A percentile compares a stretch with the other conserved stretches of the same genome.
Evolutionary conservation across 2,329 filamentous ascomycete species (phyloP).

Genomic region (Penicillium janthinellum): DNA sequence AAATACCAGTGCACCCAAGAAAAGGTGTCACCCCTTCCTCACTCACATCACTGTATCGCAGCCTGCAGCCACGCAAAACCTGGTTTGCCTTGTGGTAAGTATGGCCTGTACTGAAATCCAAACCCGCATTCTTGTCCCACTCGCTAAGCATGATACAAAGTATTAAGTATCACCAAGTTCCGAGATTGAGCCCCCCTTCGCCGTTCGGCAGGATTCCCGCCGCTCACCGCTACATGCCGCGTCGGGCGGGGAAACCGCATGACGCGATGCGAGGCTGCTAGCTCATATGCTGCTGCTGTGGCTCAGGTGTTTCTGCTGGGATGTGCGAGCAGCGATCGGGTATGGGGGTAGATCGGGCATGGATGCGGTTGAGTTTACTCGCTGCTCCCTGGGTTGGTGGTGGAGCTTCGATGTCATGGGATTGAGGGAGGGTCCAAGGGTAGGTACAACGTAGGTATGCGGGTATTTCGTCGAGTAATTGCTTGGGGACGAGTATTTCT

Average conservation of each 20-base stretch:
- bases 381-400: too few relatives aligned
- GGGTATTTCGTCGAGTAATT: too few relatives aligned
- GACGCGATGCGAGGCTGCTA: background rate
- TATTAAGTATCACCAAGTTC: too few relatives aligned
- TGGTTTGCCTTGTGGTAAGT: background rate
- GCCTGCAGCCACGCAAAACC: background rate
- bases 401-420: too few relatives aligned
- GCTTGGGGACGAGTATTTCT: background rate
- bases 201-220: background rate
- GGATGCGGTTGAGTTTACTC: background rate
- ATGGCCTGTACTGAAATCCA: too few relatives aligned
- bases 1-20: background rate
- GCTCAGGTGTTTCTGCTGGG: background rate
- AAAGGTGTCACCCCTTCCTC: background rate
- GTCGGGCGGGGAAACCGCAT: background rate
- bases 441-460: too few relatives aligned
- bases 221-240: background rate
- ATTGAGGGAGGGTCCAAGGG: too few relatives aligned
- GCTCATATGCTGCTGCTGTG: too few relatives aligned
- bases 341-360: background rate
- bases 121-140: too few relatives aligned
- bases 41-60: too few relatives aligned
- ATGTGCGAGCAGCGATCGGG: background rate
- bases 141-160: too few relatives aligned
- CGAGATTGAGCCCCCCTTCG: too few relatives aligned